Evolutionary conservation across 768 basidiomycete genomes (phyloP).

Genomic region (Hericium coralloides): DNA sequence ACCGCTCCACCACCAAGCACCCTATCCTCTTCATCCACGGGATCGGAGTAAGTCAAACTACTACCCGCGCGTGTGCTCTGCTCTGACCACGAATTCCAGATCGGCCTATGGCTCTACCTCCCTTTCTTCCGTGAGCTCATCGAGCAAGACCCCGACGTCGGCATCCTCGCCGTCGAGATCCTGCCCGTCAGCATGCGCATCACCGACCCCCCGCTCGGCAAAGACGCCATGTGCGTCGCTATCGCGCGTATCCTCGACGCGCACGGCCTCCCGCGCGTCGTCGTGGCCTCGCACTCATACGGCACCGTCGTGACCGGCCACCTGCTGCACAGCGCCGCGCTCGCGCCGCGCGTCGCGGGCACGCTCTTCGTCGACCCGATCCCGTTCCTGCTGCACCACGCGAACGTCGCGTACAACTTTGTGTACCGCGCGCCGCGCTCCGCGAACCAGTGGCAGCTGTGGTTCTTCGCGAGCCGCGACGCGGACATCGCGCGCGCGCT

Average conservation of each 20-base stretch:
- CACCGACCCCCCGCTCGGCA: conserved; percentile 39
- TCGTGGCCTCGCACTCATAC: conserved; percentile 51
- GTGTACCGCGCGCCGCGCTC: conserved; percentile 44
- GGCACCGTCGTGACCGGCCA: conserved; percentile 51
- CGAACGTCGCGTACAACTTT: conserved; percentile 57
- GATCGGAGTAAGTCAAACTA: conserved; percentile 40
- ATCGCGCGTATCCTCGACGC: conserved; percentile 37
- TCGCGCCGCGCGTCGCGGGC: conserved; percentile 29
- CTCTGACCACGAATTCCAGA: conserved; percentile 25
- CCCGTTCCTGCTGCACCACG: conserved; percentile 53
- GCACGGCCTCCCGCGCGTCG: conserved; percentile 29
- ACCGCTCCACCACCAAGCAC: conserved; percentile 34
- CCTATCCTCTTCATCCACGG: conserved; percentile 63
- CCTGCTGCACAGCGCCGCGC: conserved; percentile 29
- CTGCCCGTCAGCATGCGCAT: conserved; percentile 56
- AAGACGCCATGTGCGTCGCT: conserved; percentile 31
- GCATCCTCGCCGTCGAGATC: conserved; percentile 51
- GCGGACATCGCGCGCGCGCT: conserved; percentile 52
- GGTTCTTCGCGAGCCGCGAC: conserved; percentile 61
- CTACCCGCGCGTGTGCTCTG: not conserved
- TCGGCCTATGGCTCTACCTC: conserved; percentile 52
- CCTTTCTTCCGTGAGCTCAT: conserved; percentile 41
- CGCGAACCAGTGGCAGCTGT: conserved; percentile 56
- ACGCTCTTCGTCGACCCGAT: conserved; percentile 55
- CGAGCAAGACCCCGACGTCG: conserved; percentile 37